phyloP scores from a whole-genome alignment of 768 basidiomycete genomes.

The Serendipita vermifera region DNA sequence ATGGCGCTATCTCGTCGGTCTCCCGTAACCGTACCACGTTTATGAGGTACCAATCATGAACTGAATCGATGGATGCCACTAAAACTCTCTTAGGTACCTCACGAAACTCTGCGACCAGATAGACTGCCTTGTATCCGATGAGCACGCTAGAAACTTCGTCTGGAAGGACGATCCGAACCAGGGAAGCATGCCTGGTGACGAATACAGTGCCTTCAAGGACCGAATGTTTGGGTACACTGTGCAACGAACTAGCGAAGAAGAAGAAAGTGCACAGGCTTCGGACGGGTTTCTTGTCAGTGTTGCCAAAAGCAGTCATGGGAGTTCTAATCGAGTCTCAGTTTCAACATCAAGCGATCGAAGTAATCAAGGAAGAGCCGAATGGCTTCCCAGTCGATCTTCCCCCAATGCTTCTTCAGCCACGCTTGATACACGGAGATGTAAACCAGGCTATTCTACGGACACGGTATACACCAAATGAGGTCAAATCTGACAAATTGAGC shows the following conservation, averaged over 20 bases:
- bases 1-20: constrained; percentile 32
- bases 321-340: constrained; percentile 9
- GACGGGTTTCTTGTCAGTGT: constrained; percentile 28
- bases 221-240: constrained; percentile 44
- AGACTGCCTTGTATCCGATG: constrained; percentile 37
- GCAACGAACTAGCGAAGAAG: constrained; percentile 41
- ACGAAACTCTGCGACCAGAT: constrained; percentile 47
- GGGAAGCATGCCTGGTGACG: constrained; percentile 16
- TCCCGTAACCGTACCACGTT: constrained; percentile 44
- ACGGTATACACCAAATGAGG: background rate
- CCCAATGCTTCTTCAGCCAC: background rate
- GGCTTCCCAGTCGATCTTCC: background rate
- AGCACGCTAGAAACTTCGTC: constrained; percentile 33
- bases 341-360: background rate
- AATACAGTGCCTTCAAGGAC: constrained; percentile 27
- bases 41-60: constrained; percentile 34
- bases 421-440: background rate
- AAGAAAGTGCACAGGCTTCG: constrained; percentile 33
- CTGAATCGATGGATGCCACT: background rate
- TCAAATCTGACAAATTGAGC: background rate
- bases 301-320: background rate
- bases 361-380: background rate
- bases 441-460: background rate
- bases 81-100: constrained; percentile 33
- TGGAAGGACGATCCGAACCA: constrained; percentile 25